Conservation (phyloP, 441 rosid genomes). For the Codiaeum variegatum region DNA sequence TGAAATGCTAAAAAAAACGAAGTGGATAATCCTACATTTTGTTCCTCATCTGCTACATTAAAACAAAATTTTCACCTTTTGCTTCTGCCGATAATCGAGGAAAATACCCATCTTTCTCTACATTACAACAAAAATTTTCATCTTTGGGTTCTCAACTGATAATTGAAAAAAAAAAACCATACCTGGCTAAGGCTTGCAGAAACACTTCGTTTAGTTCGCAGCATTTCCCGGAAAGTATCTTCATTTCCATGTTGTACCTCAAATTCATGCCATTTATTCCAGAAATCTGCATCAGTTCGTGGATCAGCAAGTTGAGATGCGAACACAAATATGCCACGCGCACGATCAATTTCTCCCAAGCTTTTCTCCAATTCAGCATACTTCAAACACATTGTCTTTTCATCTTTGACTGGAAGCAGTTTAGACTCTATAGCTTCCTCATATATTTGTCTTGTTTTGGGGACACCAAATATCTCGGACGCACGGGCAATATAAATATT, state of each 20-base stretch:
- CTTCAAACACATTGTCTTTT: conserved; percentile 79
- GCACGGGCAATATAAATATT: conserved; percentile 88
- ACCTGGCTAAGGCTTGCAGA: conserved; percentile 94
- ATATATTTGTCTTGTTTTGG: conserved; percentile 86
- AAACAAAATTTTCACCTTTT: neutral
- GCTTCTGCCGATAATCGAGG: neutral
- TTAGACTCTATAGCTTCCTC: conserved; percentile 81
- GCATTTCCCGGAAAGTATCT: conserved; percentile 94
- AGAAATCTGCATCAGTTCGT: conserved; percentile 74
- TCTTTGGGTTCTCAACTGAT: no score
- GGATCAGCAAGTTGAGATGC: conserved; percentile 95
- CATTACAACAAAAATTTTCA: neutral
- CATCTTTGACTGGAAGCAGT: conserved; percentile 81
- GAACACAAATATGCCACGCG: conserved; percentile 65
- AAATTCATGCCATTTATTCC: conserved; percentile 90
- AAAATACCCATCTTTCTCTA: no score
- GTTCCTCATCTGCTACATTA: neutral
- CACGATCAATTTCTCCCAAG: conserved; percentile 90
- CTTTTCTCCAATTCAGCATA: conserved; percentile 89
- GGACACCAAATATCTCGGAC: conserved; percentile 87
- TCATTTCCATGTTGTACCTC: conserved; percentile 97
- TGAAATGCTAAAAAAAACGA: neutral
- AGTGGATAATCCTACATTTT: neutral
- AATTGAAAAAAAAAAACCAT: neutral
- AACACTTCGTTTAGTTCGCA: conserved; percentile 79